Evolutionary conservation across 768 basidiomycete species (phyloP).

Genomic region (Stropharia rugosoannulata): DNA sequence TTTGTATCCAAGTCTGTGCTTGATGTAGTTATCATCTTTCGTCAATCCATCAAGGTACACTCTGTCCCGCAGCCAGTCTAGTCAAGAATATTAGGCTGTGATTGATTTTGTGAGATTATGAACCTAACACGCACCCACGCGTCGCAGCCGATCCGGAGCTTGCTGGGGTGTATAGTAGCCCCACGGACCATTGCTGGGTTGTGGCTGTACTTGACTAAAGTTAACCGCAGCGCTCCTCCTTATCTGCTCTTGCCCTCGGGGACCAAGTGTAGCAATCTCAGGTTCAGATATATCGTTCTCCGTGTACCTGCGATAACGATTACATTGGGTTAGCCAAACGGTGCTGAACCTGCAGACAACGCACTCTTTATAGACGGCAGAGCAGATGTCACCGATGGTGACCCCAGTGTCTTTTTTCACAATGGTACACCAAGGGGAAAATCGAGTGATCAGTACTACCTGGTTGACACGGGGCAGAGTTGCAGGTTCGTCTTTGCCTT

Average conservation of each 20-base stretch:
- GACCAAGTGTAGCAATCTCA: conserved; percentile 60
- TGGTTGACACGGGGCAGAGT: conserved; percentile 65
- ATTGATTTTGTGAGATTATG: not conserved
- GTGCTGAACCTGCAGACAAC: conserved; percentile 22
- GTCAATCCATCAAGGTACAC: conserved; percentile 66
- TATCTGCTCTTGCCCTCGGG: conserved; percentile 70
- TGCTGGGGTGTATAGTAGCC: conserved; percentile 50
- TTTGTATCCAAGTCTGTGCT: conserved; percentile 65
- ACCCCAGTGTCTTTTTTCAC: conserved; percentile 73
- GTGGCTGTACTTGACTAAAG: conserved; percentile 11
- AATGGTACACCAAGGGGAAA: conserved; percentile 79
- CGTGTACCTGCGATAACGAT: conserved; percentile 50
- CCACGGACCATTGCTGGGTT: conserved; percentile 24
- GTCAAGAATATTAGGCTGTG: not conserved
- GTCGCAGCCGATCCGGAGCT: conserved; percentile 50
- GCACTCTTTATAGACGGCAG: conserved; percentile 74
- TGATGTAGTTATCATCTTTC: conserved; percentile 60
- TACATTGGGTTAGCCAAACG: not conserved
- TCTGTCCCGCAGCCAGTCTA: conserved; percentile 79
- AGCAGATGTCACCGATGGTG: conserved; percentile 72
- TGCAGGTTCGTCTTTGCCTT: conserved; percentile 57
- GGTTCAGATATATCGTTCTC: conserved; percentile 64
- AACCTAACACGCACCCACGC: conserved; percentile 52
- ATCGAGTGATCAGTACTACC: conserved; percentile 54
- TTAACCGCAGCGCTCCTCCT: conserved; percentile 55